Conservation (phyloP, 352 stramenopile species). For the Phytophthora boehmeriae region DNA sequence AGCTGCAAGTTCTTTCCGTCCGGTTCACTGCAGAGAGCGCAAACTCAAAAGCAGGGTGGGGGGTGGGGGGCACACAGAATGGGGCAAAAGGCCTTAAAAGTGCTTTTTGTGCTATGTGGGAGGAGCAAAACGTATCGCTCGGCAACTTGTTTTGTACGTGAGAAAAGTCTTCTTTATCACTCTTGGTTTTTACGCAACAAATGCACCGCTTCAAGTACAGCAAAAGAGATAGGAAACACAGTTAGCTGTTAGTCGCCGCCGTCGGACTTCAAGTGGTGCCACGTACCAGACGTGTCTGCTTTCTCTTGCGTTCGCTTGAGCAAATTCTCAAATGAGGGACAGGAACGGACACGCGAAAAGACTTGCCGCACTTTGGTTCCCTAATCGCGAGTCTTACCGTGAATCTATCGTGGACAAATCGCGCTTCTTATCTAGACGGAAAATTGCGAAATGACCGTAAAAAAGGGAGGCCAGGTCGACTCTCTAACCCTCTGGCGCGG, state of each 20-base stretch:
- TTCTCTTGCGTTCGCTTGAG: conserved; percentile 13
- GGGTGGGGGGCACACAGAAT: not conserved
- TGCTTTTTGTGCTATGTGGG: not conserved
- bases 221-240: conserved; percentile 5
- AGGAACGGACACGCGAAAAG: conserved; percentile 13
- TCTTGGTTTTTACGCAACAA: conserved; percentile 24
- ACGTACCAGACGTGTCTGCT: not conserved
- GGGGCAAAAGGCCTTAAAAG: conserved; percentile 34
- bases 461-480: not conserved
- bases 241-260: conserved; percentile 16
- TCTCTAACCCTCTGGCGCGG: not conserved
- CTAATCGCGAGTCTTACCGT: conserved; percentile 1
- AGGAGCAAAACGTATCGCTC: conserved; percentile 22
- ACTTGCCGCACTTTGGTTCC: conserved; percentile 2
- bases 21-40: conserved; percentile 25
- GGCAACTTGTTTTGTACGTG: conserved; percentile 42
- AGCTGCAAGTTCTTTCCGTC: not conserved
- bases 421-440: conserved; percentile 3
- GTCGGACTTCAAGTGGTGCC: not conserved
- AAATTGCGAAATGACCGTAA: conserved; percentile 6
- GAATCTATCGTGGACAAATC: conserved; percentile 3
- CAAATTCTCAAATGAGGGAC: conserved; percentile 48
- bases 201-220: conserved; percentile 21
- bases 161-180: conserved; percentile 19
- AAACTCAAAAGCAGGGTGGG: conserved; percentile 34